Base-by-base conservation (phyloP, 257 asterid genomes). In the Primulina eburnea region DNA sequence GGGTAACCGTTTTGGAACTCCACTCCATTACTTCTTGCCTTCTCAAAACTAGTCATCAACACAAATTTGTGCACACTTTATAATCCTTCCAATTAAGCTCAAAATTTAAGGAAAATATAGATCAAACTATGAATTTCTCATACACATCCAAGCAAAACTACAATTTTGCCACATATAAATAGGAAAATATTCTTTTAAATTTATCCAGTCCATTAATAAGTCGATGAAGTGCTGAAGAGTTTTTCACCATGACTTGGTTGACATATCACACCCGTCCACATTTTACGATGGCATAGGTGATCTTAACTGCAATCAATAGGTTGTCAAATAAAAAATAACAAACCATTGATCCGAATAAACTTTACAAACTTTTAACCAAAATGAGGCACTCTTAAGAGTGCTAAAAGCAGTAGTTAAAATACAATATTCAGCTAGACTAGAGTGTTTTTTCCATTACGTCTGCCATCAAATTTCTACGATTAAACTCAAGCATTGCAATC, bases 291-390 rank as follows among this genome's bases (percentile, higher is more conserved):
- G 34, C 57, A 52, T 68, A 60, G 16, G 17, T 24, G 34, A 62
- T 50, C 72, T 11, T 5, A 26, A 60, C 33, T 34, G 60, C 33
- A 59, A 30, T 65, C 24, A 9, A 50, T 26, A 24, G 26, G 11
- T 8, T 47, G 30, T 7, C 33, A 69, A 38, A 9, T 38, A 62
- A 32, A 59, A 33, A 29, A 53, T 50, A 55, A 38, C 17, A 43
- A 55, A 43, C 65, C 64, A 56, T 29, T 71, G 34, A 62, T 64
- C 64, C 62, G 55, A 62, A 75, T 33, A 63, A 75, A 66, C 20
- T 6, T 5, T 61, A 34, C 64, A 59, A 58, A 12, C 21, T 32
- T 32, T 5, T 24, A 64, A 74, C 40, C 62, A 18, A 59, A 40
- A 68, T 24, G 62, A 71, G 61, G 64, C 35, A 71, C 18, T 50